phyloP scores from a whole-genome alignment of 257 asterid genomes.

The Gentiana straminea region DNA sequence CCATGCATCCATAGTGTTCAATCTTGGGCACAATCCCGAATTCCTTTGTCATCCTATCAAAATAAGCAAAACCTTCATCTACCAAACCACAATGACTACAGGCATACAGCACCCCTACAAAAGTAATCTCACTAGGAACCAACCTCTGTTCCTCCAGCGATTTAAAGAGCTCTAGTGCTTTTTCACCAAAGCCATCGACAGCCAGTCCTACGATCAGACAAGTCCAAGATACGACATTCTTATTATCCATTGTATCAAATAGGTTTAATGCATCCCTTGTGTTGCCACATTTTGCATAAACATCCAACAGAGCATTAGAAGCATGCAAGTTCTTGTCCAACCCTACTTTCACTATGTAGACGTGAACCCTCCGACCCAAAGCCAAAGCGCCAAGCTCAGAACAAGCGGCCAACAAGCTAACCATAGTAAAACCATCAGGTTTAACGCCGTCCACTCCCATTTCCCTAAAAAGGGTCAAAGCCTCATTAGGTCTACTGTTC shows the following conservation, averaged over 20 bases:
- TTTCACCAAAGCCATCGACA: slow-evolving; percentile 64
- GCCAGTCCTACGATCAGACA: slow-evolving; percentile 64
- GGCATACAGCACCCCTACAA: slow-evolving; percentile 71
- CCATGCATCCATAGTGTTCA: slow-evolving; percentile 84
- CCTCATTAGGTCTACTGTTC: slow-evolving; percentile 60
- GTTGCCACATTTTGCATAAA: slow-evolving; percentile 69
- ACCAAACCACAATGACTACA: slow-evolving; percentile 86
- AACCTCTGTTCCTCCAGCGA: slow-evolving; percentile 45
- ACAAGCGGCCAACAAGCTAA: slow-evolving; percentile 68
- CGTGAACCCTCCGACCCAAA: slow-evolving; percentile 61
- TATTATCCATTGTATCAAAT: slow-evolving; percentile 47
- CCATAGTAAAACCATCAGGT: slow-evolving; percentile 83
- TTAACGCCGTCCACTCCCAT: slow-evolving; percentile 38
- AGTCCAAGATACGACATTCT: slow-evolving; percentile 67
- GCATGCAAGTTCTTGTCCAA: slow-evolving; percentile 54
- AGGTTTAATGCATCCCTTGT: slow-evolving; percentile 48
- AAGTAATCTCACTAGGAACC: slow-evolving; percentile 56
- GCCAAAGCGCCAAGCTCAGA: slow-evolving; percentile 74
- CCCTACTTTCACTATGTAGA: slow-evolving; percentile 54
- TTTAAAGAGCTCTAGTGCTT: slow-evolving; percentile 46
- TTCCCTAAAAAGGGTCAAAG: slow-evolving; percentile 35
- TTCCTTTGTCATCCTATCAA: slow-evolving; percentile 44
- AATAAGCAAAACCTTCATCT: slow-evolving; percentile 54
- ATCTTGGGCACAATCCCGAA: slow-evolving; percentile 52
- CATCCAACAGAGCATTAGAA: slow-evolving; percentile 50